A percentile compares a stretch with the other conserved stretches of the same genome.
phyloP scores from a whole-genome alignment of 148 eudicot species.

The Agrostemma githago region DNA sequence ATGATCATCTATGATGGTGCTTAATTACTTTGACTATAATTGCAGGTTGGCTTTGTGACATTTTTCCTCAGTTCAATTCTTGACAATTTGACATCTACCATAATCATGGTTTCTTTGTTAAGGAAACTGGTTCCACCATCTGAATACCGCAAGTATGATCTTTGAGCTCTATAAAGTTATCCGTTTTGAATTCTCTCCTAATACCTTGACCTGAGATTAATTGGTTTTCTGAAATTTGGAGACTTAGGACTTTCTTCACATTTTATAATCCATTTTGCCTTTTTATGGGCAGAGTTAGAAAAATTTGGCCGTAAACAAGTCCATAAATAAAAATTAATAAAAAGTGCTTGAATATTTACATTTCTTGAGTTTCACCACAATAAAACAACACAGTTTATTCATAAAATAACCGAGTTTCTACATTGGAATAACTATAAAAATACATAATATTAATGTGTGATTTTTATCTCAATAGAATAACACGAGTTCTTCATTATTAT shows the following conservation, averaged over 20 bases:
- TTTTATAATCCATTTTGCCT: too few relatives aligned
- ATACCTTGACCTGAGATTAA: background rate
- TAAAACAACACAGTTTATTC: too few relatives aligned
- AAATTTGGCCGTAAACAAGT: too few relatives aligned
- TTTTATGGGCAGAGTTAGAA: too few relatives aligned
- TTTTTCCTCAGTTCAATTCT: constrained; percentile 91
- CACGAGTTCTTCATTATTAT: too few relatives aligned
- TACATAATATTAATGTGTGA: too few relatives aligned
- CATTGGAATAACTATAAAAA: too few relatives aligned
- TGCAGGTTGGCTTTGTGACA: constrained; percentile 96
- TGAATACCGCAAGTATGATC: constrained; percentile 90
- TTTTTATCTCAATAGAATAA: too few relatives aligned
- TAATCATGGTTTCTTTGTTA: constrained; percentile 91
- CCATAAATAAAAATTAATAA: too few relatives aligned
- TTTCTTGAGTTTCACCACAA: too few relatives aligned
- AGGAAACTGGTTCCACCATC: constrained; percentile 87
- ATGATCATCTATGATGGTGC: constrained; percentile 3
- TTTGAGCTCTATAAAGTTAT: background rate
- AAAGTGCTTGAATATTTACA: too few relatives aligned
- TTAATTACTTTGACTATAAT: constrained; percentile 18
- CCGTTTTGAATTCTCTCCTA: background rate
- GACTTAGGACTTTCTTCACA: background rate
- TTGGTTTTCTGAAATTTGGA: background rate
- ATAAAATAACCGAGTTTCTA: too few relatives aligned
- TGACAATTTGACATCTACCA: constrained; percentile 95